A percentile compares a stretch with the other conserved stretches of the same genome.
These are phyloP conservation scores for Clonostachys solani DNA, from an alignment of 2,329 filamentous ascomycete genomes.

Conservation along the genomic window DNA sequence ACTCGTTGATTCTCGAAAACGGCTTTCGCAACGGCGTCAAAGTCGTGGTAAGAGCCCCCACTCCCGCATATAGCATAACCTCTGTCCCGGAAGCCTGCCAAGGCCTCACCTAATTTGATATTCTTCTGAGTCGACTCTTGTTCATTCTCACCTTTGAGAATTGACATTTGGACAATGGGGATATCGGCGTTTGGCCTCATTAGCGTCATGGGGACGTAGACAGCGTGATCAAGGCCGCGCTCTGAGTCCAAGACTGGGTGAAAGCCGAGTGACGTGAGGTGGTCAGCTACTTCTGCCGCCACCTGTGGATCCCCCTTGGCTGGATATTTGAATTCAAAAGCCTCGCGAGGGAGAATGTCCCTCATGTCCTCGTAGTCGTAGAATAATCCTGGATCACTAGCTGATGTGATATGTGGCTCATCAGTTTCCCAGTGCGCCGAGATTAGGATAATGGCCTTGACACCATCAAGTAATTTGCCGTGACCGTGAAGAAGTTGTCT, in stretches of 20 bases:
- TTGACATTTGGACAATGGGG: constrained; percentile 52
- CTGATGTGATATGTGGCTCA: constrained; percentile 46
- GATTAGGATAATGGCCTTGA: constrained; percentile 45
- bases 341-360: constrained; percentile 42
- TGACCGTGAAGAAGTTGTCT: too few species aligned
- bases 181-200: constrained; percentile 45
- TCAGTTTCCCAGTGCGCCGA: constrained; percentile 54
- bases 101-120: too few species aligned
- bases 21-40: too few species aligned
- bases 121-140: too few species aligned
- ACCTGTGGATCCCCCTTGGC: constrained; percentile 51
- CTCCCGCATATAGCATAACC: too few species aligned
- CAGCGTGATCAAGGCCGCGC: constrained; percentile 56
- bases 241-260: constrained; percentile 27
- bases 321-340: constrained; percentile 51
- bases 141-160: constrained; percentile 44
- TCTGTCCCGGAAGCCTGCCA: too few species aligned
- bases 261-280: constrained; percentile 42
- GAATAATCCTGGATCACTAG: constrained; percentile 36
- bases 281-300: constrained; percentile 40
- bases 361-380: constrained; percentile 51
- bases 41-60: too few species aligned
- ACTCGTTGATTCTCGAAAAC: too few species aligned
- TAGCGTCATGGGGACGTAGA: constrained; percentile 54
- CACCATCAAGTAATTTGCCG: too few species aligned